These are phyloP conservation scores for Oxyria digyna DNA, from an alignment of 148 eudicot species.

Conservation along the genomic window DNA sequence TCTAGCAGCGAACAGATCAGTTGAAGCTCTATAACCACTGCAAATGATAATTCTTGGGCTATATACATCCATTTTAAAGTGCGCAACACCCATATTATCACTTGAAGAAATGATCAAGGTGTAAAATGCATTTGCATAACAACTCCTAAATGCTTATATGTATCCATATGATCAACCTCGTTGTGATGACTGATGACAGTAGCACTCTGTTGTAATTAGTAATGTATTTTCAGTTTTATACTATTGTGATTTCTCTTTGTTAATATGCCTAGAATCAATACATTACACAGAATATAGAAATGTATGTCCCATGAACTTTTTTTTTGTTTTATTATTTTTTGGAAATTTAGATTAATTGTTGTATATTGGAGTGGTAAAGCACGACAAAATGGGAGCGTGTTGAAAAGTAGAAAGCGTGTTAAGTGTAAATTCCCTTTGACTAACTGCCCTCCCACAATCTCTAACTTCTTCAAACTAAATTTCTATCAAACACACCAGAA, in stretches of 20 bases:
- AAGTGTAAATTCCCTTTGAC: not conserved
- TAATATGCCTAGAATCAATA: not conserved
- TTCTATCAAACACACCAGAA: not conserved
- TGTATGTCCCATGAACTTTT: too few species aligned
- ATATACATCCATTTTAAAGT: not conserved
- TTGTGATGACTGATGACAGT: not conserved
- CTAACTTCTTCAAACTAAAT: not conserved
- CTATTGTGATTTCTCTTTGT: not conserved
- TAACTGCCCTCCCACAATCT: not conserved
- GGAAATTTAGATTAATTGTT: too few species aligned
- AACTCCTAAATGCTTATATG: not conserved
- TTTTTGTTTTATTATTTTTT: too few species aligned
- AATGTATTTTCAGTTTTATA: not conserved
- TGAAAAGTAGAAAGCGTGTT: slow-evolving; percentile 1
- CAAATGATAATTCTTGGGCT: not conserved
- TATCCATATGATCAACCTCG: not conserved
- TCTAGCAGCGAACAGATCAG: slow-evolving; percentile 41
- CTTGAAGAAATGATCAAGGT: not conserved
- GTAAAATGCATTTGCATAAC: not conserved
- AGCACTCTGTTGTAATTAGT: not conserved
- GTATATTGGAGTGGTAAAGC: not conserved
- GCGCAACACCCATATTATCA: not conserved
- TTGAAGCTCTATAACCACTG: slow-evolving; percentile 1
- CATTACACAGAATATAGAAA: too few species aligned
- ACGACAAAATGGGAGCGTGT: not conserved